Conservation (phyloP, 2,329 filamentous ascomycete species). For the Talaromyces piceae region DNA sequence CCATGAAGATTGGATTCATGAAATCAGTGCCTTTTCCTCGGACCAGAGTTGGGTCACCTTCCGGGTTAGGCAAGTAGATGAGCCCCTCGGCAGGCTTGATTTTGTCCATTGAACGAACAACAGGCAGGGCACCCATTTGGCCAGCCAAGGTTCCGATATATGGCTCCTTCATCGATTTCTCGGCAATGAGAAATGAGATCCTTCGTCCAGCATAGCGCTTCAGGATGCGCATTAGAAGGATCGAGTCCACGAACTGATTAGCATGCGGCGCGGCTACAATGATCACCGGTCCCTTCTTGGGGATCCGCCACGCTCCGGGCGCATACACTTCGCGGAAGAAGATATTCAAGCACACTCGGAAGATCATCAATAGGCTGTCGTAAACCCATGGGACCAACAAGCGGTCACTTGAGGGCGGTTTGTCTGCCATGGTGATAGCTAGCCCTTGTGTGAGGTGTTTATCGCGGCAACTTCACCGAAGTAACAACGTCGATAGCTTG, state of each 20-base stretch:
- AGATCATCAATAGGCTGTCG: slow-evolving; percentile 42
- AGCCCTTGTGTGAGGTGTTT: background rate
- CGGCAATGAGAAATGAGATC: slow-evolving; percentile 85
- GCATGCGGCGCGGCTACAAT: slow-evolving; percentile 96
- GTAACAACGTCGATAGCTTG: too few relatives aligned
- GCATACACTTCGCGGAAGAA: slow-evolving; percentile 98
- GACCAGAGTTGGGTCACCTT: slow-evolving; percentile 74
- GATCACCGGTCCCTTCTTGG: slow-evolving; percentile 77
- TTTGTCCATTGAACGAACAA: slow-evolving; percentile 81
- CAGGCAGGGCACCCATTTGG: slow-evolving; percentile 82
- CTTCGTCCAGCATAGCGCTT: slow-evolving; percentile 79
- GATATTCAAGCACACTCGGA: slow-evolving; percentile 71
- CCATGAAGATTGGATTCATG: slow-evolving; percentile 59
- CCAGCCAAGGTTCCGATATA: slow-evolving; percentile 85
- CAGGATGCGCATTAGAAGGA: slow-evolving; percentile 86
- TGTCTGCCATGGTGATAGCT: slow-evolving; percentile 1
- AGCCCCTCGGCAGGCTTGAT: slow-evolving; percentile 71
- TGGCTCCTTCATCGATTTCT: slow-evolving; percentile 82
- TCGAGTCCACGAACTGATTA: slow-evolving; percentile 95
- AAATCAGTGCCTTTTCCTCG: slow-evolving; percentile 79
- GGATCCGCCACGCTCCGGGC: slow-evolving; percentile 89
- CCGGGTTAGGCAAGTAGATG: slow-evolving; percentile 81
- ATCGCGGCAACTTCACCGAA: too few relatives aligned
- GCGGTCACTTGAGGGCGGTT: slow-evolving; percentile 5
- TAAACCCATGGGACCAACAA: slow-evolving; percentile 42